Conservation (phyloP, 129 eudicot species). For the Smallanthus sonchifolius region DNA sequence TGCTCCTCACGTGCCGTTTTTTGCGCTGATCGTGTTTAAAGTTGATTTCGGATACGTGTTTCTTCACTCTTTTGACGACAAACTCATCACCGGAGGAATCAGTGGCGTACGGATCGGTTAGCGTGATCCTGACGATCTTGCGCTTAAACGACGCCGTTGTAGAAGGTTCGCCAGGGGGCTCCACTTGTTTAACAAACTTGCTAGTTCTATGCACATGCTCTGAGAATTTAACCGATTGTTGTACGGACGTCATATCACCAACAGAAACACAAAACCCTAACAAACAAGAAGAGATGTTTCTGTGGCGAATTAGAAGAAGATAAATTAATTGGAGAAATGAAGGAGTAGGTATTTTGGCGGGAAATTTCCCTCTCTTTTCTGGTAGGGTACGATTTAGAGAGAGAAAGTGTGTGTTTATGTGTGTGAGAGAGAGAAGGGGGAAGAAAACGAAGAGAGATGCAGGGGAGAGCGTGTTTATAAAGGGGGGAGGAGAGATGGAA, state of each 20-base stretch:
- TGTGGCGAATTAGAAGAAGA: not conserved
- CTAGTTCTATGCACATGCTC: conserved; percentile 37
- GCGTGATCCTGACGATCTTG: conserved; percentile 37
- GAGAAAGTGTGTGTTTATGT: not conserved
- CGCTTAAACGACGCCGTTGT: conserved; percentile 7
- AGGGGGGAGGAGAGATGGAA: not conserved
- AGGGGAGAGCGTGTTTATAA: conserved; percentile 14
- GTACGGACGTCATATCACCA: not conserved
- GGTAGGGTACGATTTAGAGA: not conserved
- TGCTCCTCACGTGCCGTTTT: not conserved
- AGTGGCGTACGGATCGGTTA: conserved; percentile 59
- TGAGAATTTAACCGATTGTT: conserved; percentile 29
- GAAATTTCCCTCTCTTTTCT: conserved; percentile 14
- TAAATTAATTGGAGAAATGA: not conserved
- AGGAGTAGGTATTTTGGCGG: conserved; percentile 22
- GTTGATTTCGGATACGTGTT: conserved; percentile 40
- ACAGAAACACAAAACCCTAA: not conserved
- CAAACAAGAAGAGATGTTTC: not conserved
- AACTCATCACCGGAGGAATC: conserved; percentile 57
- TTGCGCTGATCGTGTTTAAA: conserved; percentile 4
- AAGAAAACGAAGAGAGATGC: conserved; percentile 14
- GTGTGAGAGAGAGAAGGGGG: not conserved
- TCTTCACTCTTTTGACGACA: conserved; percentile 33
- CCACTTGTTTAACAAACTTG: conserved; percentile 18
- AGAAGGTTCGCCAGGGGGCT: conserved; percentile 6